phyloP scores from a whole-genome alignment of 257 asterid genomes.

The Solanum chmielewskii region DNA sequence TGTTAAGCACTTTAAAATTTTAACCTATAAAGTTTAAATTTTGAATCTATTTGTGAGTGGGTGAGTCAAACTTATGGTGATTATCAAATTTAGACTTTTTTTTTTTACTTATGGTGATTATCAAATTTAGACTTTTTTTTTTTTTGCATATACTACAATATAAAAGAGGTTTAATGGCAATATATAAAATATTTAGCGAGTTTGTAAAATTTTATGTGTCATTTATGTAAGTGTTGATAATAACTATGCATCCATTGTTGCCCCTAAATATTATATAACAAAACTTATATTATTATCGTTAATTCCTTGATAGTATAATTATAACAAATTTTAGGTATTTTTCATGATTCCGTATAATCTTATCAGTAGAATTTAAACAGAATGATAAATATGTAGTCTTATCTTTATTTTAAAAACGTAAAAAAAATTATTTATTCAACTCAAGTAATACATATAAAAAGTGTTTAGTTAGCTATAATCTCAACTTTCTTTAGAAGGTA shows the following conservation, averaged over 20 bases:
- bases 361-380: accelerated
- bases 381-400: neutral
- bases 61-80: neutral
- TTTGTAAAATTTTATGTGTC: too few species aligned
- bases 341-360: neutral
- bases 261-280: too few species aligned
- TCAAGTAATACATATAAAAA: too few species aligned
- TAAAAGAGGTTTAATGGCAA: neutral
- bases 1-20: too few species aligned
- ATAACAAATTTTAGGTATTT: neutral
- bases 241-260: too few species aligned
- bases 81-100: neutral
- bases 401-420: too few species aligned
- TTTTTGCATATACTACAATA: neutral
- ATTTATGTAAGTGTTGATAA: neutral
- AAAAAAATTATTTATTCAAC: neutral
- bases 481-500: neutral
- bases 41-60: neutral
- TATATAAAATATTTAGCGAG: neutral
- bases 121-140: neutral
- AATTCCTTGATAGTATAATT: neutral
- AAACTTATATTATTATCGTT: too few species aligned
- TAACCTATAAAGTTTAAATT: too few species aligned
- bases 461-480: neutral
- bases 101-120: neutral